Base-by-base conservation (phyloP, 163 green algal species). In the Scenedesmus sp. region DNA sequence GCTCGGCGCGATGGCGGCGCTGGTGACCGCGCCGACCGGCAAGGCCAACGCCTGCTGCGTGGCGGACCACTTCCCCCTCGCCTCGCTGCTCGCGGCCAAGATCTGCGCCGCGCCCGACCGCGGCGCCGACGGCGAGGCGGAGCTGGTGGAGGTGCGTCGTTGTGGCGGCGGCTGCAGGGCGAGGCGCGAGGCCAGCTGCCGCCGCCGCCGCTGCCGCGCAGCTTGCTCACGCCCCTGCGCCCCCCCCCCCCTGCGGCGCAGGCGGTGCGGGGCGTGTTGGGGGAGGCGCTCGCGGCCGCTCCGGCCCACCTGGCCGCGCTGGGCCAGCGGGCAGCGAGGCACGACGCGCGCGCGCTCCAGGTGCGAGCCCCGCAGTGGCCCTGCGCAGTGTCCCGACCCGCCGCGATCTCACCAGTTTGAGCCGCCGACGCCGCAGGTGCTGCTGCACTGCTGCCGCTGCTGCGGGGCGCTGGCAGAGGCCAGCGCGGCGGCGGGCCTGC, bases 11-110 rank as follows among this genome's bases (percentile, higher is more conserved):
- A 50, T 89, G 18, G 69, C 60, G 11, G 73, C 84, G 1, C 60
- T 83, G 22, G 67, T 77, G 14, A 76, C 77, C 69, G 75, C 50
- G 33, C 74, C 69, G 18, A 20, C 73, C 13, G 82, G 29, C 0
- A 50, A 60, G 20, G 56, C 45, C 3, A 82, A 75, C 10, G 51
- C 57, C 18, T 69, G 66, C 5, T 51, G 33, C 20, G 44, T 82
- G 14, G 51, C 47, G 15, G 67, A 83, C 0, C 85, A 90, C 77
- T 92, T 90, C 60, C 85, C 87, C 0, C 75, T 90, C 18, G 85
- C 80, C 2, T 74, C 64, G 62, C 47, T 76, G 34, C 60, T 87
- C 17, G 78, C 78, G 34, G 51, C 24, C 1, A 72, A 73, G 73
- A 22, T 74, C 15, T 24, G 31, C 44, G 60, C 58, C 29, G 22